A percentile compares a stretch with the other conserved stretches of the same genome.
Evolutionary conservation across 1,284 basidiomycete genomes (phyloP).

Genomic region (Sanghuangporus baumii): DNA sequence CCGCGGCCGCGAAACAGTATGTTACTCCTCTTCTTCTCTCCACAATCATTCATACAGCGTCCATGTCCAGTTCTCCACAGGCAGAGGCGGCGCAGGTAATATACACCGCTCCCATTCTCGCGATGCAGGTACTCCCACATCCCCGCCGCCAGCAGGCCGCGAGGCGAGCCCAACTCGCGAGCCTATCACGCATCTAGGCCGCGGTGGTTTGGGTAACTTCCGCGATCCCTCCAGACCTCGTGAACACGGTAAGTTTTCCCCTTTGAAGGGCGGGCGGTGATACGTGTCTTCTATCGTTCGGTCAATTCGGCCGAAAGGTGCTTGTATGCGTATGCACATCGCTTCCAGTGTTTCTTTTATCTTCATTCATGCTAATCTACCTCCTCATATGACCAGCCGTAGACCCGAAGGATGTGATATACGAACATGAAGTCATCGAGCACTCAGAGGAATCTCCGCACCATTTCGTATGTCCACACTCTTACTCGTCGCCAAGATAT

Average conservation of each 20-base stretch:
- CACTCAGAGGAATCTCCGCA: constrained; percentile 2
- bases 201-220: constrained; percentile 76
- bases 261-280: not conserved
- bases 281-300: not conserved
- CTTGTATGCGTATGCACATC: not conserved
- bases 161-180: constrained; percentile 37
- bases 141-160: constrained; percentile 45
- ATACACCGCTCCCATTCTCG: constrained; percentile 41
- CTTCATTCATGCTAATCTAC: not conserved
- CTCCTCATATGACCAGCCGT: not conserved
- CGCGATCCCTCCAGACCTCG: constrained; percentile 57
- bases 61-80: constrained; percentile 44
- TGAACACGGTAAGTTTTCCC: constrained; percentile 23
- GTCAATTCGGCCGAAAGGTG: not conserved
- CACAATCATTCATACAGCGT: not conserved
- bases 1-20: constrained; percentile 27
- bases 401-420: not conserved
- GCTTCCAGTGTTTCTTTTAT: not conserved
- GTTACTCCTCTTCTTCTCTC: constrained; percentile 16
- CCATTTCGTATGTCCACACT: constrained; percentile 1
- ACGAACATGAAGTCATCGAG: constrained; percentile 10
- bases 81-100: constrained; percentile 66
- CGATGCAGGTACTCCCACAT: constrained; percentile 28
- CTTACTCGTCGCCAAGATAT: not conserved
- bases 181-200: constrained; percentile 54